These are phyloP conservation scores for Pelargonium australe DNA, from an alignment of 441 rosid species.

Conservation along the genomic window DNA sequence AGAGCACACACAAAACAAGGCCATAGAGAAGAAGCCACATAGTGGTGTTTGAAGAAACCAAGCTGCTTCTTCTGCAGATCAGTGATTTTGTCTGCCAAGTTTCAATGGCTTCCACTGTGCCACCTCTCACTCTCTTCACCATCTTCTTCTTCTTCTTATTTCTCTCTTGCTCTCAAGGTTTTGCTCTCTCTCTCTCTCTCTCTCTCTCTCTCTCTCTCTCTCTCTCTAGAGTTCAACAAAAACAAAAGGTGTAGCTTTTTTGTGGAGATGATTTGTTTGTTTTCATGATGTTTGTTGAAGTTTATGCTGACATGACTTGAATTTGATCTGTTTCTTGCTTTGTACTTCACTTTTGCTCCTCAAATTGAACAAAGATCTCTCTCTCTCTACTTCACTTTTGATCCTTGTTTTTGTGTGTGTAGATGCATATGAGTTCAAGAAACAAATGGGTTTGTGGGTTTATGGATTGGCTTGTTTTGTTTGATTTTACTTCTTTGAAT, in stretches of 20 bases:
- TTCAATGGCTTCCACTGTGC: conserved; percentile 10
- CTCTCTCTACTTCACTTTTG: no score
- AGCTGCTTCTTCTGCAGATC: conserved; percentile 20
- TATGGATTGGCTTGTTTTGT: no score
- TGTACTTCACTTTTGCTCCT: no score
- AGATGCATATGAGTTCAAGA: no score
- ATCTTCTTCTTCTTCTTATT: neutral
- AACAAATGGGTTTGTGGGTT: no score
- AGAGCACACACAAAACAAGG: conserved; percentile 43
- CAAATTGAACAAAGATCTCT: no score
- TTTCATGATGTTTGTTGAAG: neutral
- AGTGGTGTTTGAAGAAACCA: conserved; percentile 22
- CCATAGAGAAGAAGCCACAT: conserved; percentile 63
- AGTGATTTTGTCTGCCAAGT: conserved; percentile 17
- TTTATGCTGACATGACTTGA: no score
- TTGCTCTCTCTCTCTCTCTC: conserved; percentile 16
- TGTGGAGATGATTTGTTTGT: neutral
- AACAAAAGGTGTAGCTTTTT: conserved; percentile 12
- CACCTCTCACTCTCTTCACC: neutral
- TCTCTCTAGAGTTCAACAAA: no score
- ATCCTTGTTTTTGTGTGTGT: no score
- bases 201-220: no score
- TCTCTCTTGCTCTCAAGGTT: conserved; percentile 49
- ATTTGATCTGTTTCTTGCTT: no score
- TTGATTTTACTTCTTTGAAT: neutral